A percentile compares a stretch with the other conserved stretches of the same genome.
Conservation (phyloP, 2,329 filamentous ascomycete genomes). For the Alternaria brassicicola region DNA sequence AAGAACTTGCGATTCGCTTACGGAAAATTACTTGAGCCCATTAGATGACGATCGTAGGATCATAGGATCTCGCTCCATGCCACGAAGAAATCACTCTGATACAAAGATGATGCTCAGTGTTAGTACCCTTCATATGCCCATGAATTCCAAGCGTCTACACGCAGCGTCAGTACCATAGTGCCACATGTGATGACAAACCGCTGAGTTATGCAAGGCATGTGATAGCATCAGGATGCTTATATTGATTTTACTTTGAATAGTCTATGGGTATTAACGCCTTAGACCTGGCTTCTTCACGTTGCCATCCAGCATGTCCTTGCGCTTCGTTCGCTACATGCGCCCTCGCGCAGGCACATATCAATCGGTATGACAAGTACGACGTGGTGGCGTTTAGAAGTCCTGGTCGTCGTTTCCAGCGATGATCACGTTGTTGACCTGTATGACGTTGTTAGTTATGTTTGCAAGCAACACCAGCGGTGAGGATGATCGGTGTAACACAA, state of each 20-base stretch:
- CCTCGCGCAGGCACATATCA: not conserved
- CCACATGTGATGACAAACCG: not conserved
- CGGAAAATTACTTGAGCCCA: not conserved
- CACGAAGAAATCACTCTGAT: not conserved
- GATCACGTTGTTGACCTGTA: constrained; percentile 85
- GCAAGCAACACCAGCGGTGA: constrained; percentile 7
- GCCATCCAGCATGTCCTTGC: not conserved
- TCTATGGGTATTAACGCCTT: constrained; percentile 2
- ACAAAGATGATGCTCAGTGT: not conserved
- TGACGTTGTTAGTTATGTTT: constrained; percentile 14
- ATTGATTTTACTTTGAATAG: constrained; percentile 10
- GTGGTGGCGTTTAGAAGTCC: constrained; percentile 68
- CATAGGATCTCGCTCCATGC: not conserved
- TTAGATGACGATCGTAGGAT: not conserved
- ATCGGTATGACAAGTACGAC: constrained; percentile 2
- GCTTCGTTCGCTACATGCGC: not conserved
- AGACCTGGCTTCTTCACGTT: not conserved
- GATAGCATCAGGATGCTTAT: constrained; percentile 7
- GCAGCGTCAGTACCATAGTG: not conserved
- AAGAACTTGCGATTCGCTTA: not conserved
- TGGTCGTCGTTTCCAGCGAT: constrained; percentile 85
- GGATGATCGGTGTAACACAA: constrained; percentile 14
- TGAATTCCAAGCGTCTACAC: not conserved
- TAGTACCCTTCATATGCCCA: not conserved
- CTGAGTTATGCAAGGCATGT: not conserved